Base-by-base conservation (phyloP, 352 stramenopile genomes). In the Pythium rishiriense region DNA sequence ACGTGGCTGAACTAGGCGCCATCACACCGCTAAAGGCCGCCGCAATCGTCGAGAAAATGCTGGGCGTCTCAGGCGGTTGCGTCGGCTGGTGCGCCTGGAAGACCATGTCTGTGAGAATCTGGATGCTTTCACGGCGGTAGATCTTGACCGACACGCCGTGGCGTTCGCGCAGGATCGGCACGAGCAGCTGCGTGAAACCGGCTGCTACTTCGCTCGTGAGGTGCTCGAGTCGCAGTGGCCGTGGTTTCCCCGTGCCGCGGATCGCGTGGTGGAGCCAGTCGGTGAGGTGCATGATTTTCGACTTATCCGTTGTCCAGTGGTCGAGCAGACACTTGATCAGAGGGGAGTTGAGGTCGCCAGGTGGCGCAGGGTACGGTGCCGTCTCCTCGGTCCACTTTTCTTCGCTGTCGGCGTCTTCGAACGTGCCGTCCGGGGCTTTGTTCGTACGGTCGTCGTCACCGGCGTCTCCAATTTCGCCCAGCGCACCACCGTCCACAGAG, bases 251-350 rank as follows among this genome's bases (percentile, higher is more conserved):
- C 17, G 55, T 70, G 29, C 63, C 63, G 25, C 67, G 64, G 56
- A 75, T 75, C 33, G 64, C 60, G 35, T 66, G 48, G 49, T 78
- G 71, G 37, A 78, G 64, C 71, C 71, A 78, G 37, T 70, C 67
- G 11, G 68, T 63, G 10, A 78, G 45, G 17, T 58, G 53, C 46
- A 62, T 65, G 29, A 70, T 54, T 51, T 71, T 68, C 39, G 58
- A 61, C 50, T 75, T 78, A 54, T 78, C 71, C 7, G 55, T 63
- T 25, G 71, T 78, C 71, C 71, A 78, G 51, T 78, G 67, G 29
- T 78, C 62, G 4, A 78, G 49, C 19, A 78, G 47, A 47, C 67
- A 75, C 42, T 68, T 70, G 58, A 78, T 78, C 28, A 78, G 54
- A 15, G 71, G 71, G 12, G 71, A 78, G 55, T 78, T 68, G 26